A percentile compares a stretch with the other conserved stretches of the same genome.
These are phyloP conservation scores for Trametes gibbosa DNA, from an alignment of 768 basidiomycete species.

Conservation along the genomic window DNA sequence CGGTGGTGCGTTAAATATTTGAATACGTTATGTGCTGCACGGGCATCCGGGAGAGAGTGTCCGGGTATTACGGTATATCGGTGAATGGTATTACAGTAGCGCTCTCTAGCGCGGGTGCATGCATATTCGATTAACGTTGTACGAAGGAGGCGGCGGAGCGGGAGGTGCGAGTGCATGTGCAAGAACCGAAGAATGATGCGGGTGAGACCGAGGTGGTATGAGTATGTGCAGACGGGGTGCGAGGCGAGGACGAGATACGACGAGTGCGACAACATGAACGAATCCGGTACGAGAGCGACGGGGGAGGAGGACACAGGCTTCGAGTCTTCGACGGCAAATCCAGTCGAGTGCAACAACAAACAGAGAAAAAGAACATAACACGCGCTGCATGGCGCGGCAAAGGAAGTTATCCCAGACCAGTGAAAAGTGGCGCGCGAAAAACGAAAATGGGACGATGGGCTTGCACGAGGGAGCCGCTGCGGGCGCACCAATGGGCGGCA, in stretches of 20 bases:
- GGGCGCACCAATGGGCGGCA: no score
- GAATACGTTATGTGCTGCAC: neutral
- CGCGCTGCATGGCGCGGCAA: no score
- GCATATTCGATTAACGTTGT: neutral
- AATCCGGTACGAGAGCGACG: neutral
- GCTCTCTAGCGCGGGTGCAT: neutral
- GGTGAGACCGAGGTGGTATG: neutral
- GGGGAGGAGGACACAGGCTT: neutral
- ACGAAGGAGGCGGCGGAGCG: neutral
- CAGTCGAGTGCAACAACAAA: neutral
- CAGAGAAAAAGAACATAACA: neutral
- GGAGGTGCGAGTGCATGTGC: neutral
- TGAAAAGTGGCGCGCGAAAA: no score
- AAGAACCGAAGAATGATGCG: conserved; percentile 1
- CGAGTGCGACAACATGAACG: neutral
- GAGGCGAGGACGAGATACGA: neutral
- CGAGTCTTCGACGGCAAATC: neutral
- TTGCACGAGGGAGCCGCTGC: no score
- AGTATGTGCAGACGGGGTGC: neutral
- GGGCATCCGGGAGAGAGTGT: neutral
- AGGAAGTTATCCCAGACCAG: no score
- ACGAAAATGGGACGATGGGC: neutral
- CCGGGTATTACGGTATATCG: neutral
- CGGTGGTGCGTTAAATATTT: neutral
- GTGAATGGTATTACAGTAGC: neutral